Percentiles rank a stretch among this genome's conserved stretches.
phyloP scores from a whole-genome alignment of 202 grass and related monocot species.

The Panicum hallii region DNA sequence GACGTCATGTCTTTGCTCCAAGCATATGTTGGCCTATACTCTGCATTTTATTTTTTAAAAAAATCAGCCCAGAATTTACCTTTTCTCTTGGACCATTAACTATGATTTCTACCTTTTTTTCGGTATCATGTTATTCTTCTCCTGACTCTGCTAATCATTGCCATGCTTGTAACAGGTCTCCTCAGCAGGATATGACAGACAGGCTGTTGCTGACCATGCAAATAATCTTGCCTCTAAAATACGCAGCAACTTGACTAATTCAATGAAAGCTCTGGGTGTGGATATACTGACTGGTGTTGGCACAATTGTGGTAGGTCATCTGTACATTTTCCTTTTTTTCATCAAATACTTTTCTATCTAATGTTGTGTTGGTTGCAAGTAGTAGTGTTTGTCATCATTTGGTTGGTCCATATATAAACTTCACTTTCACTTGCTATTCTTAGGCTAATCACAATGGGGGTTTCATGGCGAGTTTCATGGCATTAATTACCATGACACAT shows the following conservation, averaged over 20 bases:
- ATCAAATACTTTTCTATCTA: not conserved
- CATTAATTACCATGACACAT: too few species aligned
- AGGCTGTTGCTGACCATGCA: conserved; percentile 92
- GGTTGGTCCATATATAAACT: not conserved
- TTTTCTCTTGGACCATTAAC: conserved; percentile 16
- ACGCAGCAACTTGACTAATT: conserved; percentile 90
- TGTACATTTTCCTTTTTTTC: not conserved
- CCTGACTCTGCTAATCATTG: conserved; percentile 21
- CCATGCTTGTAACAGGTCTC: conserved; percentile 63
- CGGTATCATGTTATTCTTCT: conserved; percentile 9
- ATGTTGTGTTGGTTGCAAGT: conserved; percentile 1
- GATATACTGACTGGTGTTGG: conserved; percentile 88
- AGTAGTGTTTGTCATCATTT: not conserved
- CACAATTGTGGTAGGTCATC: conserved; percentile 73
- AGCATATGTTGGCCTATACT: not conserved
- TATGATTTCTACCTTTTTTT: not conserved
- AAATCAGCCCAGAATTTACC: not conserved
- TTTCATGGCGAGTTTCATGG: too few species aligned
- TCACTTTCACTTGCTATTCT: conserved; percentile 14
- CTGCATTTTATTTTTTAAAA: conserved; percentile 1
- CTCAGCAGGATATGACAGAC: conserved; percentile 83
- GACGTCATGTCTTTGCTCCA: not conserved
- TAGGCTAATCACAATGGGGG: too few species aligned
- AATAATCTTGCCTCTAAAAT: conserved; percentile 95
- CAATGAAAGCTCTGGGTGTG: conserved; percentile 84